A percentile compares a stretch with the other conserved stretches of the same genome.
Conservation (phyloP, 2,329 filamentous ascomycete species). For the Ophiostoma sp. region DNA sequence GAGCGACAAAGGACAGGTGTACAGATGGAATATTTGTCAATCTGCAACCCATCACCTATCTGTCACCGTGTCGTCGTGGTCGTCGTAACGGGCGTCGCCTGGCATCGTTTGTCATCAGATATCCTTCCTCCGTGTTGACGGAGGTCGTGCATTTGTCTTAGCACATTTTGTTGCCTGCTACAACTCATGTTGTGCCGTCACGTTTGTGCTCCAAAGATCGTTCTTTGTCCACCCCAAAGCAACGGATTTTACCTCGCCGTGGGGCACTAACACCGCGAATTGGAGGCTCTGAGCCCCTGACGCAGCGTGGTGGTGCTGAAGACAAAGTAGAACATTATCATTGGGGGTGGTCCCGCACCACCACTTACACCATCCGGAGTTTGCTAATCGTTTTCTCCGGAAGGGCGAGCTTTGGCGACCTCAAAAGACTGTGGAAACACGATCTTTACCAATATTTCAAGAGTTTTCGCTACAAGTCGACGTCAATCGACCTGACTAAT, state of each 20-base stretch:
- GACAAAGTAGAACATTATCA: too few species aligned
- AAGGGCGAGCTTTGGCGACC: not conserved
- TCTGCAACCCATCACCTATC: not conserved
- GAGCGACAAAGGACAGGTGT: not conserved
- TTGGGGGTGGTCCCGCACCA: not conserved
- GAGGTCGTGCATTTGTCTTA: not conserved
- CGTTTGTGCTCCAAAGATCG: not conserved
- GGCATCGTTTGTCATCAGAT: not conserved
- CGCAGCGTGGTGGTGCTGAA: not conserved
- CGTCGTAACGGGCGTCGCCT: not conserved
- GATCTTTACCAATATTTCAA: not conserved
- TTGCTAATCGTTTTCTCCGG: not conserved
- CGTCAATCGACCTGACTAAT: not conserved
- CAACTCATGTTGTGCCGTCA: not conserved
- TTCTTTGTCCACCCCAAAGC: not conserved
- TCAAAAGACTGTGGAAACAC: not conserved
- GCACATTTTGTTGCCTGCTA: not conserved
- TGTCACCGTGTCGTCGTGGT: not conserved
- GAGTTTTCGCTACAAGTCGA: not conserved
- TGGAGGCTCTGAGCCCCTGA: not conserved
- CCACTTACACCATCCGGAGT: not conserved
- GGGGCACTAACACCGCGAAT: not conserved
- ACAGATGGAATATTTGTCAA: not conserved
- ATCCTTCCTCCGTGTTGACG: not conserved
- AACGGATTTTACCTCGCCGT: not conserved